A percentile compares a stretch with the other conserved stretches of the same genome.
Evolutionary conservation across 2,329 filamentous ascomycete genomes (phyloP).

Genomic region (Trichoderma sp.): DNA sequence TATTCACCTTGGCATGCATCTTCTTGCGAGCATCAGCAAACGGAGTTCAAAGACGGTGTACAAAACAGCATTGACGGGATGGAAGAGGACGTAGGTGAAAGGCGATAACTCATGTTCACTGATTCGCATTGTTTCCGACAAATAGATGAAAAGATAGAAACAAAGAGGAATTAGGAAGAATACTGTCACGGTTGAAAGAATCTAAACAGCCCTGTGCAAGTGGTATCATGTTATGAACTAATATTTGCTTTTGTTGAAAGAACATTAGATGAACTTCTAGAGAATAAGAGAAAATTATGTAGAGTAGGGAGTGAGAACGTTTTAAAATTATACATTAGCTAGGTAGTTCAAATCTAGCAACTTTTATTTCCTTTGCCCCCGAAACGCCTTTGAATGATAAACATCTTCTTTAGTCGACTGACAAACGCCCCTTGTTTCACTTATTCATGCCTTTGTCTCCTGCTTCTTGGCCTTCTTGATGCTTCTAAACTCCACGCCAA

Average conservation of each 20-base stretch:
- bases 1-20: not conserved
- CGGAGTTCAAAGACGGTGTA: not conserved
- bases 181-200: not conserved
- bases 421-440: not conserved
- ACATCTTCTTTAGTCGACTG: not conserved
- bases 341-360: not conserved
- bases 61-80: not conserved
- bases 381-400: not conserved
- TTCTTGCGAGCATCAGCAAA: not conserved
- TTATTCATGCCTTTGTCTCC: constrained; percentile 12
- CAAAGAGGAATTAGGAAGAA: not conserved
- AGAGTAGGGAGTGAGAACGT: not conserved
- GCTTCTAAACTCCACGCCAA: constrained; percentile 68
- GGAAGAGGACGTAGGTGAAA: not conserved
- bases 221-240: not conserved
- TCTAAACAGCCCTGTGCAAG: not conserved
- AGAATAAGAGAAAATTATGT: not conserved
- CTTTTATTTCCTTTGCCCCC: not conserved
- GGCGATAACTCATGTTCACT: not conserved
- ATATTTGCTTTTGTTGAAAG: no score
- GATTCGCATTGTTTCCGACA: not conserved
- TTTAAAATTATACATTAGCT: not conserved
- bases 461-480: constrained; percentile 58
- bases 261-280: not conserved
- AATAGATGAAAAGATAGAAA: not conserved